Percentiles rank a stretch among this genome's conserved stretches.
Evolutionary conservation across 768 basidiomycete genomes (phyloP).

Genomic region (Xerocomus brunneocitrinus): DNA sequence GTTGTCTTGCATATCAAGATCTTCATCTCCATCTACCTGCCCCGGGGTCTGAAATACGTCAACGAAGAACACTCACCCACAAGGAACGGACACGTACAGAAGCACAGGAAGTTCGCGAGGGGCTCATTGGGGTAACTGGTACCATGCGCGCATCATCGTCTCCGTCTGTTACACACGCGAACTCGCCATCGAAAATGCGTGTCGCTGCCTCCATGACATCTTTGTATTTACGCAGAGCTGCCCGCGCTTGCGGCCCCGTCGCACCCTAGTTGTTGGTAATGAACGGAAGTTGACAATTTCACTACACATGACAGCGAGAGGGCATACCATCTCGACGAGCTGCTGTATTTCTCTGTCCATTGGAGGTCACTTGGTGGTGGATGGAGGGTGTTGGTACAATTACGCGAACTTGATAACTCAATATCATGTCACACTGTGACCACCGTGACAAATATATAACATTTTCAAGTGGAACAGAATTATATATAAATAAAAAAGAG

Average conservation of each 20-base stretch:
- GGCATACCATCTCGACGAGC: slow-evolving; percentile 56
- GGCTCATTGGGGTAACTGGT: slow-evolving; percentile 27
- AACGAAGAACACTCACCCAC: neutral
- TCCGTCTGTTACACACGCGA: slow-evolving; percentile 58
- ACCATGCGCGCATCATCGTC: slow-evolving; percentile 51
- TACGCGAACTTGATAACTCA: slow-evolving; percentile 21
- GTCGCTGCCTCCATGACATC: slow-evolving; percentile 95
- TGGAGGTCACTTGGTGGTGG: neutral
- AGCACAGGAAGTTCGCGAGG: slow-evolving; percentile 23
- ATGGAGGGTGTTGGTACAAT: slow-evolving; percentile 4
- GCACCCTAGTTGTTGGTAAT: slow-evolving; percentile 57
- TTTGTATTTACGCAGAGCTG: slow-evolving; percentile 73
- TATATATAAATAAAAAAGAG: slow-evolving; percentile 18
- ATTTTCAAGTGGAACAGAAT: neutral
- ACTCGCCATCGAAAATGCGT: slow-evolving; percentile 78
- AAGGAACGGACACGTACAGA: slow-evolving; percentile 15
- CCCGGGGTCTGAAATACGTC: slow-evolving; percentile 51
- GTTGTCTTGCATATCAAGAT: slow-evolving; percentile 41
- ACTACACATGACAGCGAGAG: neutral
- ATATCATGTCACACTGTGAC: slow-evolving; percentile 23
- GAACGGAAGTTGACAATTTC: slow-evolving; percentile 1
- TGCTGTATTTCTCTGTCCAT: slow-evolving; percentile 57
- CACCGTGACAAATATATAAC: slow-evolving; percentile 6
- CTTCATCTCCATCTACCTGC: slow-evolving; percentile 48
- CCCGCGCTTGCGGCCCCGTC: slow-evolving; percentile 72